phyloP scores from a whole-genome alignment of 345 rosid genomes.

The Gossypium longicalyx region DNA sequence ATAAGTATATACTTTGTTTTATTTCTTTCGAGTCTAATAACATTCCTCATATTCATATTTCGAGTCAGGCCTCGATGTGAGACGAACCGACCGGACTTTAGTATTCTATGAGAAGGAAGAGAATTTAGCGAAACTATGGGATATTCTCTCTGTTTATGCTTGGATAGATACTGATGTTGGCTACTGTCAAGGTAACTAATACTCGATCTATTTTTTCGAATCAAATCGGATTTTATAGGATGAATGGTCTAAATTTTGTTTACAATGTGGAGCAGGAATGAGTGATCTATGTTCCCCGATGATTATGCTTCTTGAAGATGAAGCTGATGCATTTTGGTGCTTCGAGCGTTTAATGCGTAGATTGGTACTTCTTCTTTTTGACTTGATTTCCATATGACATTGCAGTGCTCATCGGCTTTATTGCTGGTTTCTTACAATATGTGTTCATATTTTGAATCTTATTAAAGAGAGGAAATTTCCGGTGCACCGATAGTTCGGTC shows the following conservation, averaged over 20 bases:
- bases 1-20: background rate
- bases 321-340: constrained; percentile 99
- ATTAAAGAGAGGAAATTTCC: constrained; percentile 83
- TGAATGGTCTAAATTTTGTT: constrained; percentile 2
- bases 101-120: constrained; percentile 85
- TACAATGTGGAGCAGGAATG: constrained; percentile 61
- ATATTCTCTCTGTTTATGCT: constrained; percentile 87
- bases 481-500: constrained; percentile 78
- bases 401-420: background rate
- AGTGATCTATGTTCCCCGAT: constrained; percentile 99
- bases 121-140: constrained; percentile 93
- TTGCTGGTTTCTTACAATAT: constrained; percentile 28
- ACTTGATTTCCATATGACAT: too few species aligned
- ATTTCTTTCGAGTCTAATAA: background rate
- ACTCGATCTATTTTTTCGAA: background rate
- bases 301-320: constrained; percentile 90
- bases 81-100: constrained; percentile 85
- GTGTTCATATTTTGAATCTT: constrained; percentile 21
- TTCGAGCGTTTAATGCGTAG: constrained; percentile 93
- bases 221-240: background rate
- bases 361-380: constrained; percentile 49
- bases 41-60: background rate
- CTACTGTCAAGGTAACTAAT: constrained; percentile 79
- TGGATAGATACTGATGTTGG: constrained; percentile 94
- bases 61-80: constrained; percentile 77